Conservation (phyloP, 2,329 filamentous ascomycete species). For the Ophiostoma quercus region DNA sequence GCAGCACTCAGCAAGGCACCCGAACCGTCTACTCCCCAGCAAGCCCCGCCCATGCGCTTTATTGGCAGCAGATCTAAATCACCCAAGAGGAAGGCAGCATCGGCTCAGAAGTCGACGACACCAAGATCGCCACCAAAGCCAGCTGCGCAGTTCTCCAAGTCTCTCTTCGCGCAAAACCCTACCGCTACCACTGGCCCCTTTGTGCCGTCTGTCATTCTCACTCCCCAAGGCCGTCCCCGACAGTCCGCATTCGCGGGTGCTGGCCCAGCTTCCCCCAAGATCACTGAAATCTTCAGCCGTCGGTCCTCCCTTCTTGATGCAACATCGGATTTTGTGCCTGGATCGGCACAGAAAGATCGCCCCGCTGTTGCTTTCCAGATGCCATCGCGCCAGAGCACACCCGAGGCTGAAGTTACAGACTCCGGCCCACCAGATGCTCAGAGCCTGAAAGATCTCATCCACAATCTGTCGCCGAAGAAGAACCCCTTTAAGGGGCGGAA, state of each 20-base stretch:
- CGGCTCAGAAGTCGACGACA: conserved; percentile 31
- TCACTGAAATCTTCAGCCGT: conserved; percentile 65
- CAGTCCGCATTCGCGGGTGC: conserved; percentile 62
- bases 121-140: conserved; percentile 32
- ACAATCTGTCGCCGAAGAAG: conserved; percentile 71
- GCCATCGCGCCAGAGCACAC: conserved; percentile 49
- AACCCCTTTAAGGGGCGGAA: conserved; percentile 62
- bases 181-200: conserved; percentile 49
- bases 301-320: conserved; percentile 66
- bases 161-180: conserved; percentile 51
- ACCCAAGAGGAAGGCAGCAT: conserved; percentile 29
- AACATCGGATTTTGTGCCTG: conserved; percentile 58
- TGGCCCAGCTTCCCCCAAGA: conserved; percentile 69
- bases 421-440: conserved; percentile 48
- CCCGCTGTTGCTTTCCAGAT: conserved; percentile 59
- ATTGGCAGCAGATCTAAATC: conserved; percentile 31
- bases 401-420: conserved; percentile 51
- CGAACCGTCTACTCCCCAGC: conserved; percentile 24
- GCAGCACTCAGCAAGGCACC: background rate
- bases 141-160: conserved; percentile 29
- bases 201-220: conserved; percentile 61
- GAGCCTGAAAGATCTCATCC: conserved; percentile 71
- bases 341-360: conserved; percentile 34
- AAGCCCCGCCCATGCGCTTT: conserved; percentile 28
- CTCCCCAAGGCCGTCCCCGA: conserved; percentile 55